Base-by-base conservation (phyloP, 768 basidiomycete genomes). In the Russula sp. region DNA sequence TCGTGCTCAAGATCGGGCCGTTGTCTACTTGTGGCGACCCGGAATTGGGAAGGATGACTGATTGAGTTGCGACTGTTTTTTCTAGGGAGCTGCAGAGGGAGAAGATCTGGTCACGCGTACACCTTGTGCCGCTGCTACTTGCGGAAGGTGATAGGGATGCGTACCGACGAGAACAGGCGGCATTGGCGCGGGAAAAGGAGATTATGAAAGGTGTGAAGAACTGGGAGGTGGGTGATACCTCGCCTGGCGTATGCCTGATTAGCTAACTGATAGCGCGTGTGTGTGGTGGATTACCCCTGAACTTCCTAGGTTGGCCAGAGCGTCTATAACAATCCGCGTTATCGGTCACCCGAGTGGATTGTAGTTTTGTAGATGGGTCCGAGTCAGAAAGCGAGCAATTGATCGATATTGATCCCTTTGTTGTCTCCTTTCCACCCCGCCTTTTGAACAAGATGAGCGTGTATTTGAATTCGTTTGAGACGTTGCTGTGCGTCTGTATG, bases 151-250 rank as follows among this genome's bases (percentile, higher is more conserved):
- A 99, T 77, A 87, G 97, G 58, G 93, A 95, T 73, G 79, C 81
- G 59, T 93, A 90, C 77, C 81, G 92, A 63, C 83, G 91, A 42
- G 76, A 86, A 69, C 82, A 86, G 70, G 93, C 90, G n/a, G 85
- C 84, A 52, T 54, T 87, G 57, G 86, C 77, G 32, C 75, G 92
- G 49, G 97, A 98, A 75, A 80, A 78, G 75, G 89, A 85, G 75
- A 92, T 98, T 70, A 98, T 98, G 96, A 91, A 89, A 75, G 89
- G 93, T 68, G 93, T 98, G 54, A 80, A 81, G 59, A 91, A 84
- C 42, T 98, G 95, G 95, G 85, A 91, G 90, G 94, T 97, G 93
- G 63, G 63, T 35, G 45, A 58, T 43, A 32, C 36, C 46, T 48
- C 47, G 69, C 64, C 56, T 71, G 66, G 64, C 59, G 66, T 48